Evolutionary conservation across 148 eudicot genomes (phyloP).

Genomic region (Cornus kousa): DNA sequence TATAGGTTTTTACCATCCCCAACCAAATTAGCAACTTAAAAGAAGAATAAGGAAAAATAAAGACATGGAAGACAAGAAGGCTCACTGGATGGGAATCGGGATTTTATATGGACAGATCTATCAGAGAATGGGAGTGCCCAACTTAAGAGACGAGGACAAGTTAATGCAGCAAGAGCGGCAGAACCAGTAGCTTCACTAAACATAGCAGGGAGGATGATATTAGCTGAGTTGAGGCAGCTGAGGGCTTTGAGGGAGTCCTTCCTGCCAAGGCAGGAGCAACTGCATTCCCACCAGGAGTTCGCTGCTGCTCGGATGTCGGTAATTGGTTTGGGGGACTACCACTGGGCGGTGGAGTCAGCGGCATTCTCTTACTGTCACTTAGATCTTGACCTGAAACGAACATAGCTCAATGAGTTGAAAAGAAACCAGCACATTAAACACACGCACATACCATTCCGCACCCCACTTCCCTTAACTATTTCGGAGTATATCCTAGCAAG

Average conservation of each 20-base stretch:
- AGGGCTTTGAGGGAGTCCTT: constrained; percentile 62
- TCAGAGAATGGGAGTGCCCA: constrained; percentile 1
- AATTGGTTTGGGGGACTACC: constrained; percentile 48
- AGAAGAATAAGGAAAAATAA: background rate
- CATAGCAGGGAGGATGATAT: constrained; percentile 8
- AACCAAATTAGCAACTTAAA: background rate
- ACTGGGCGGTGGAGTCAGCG: constrained; percentile 37
- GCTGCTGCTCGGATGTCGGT: constrained; percentile 70
- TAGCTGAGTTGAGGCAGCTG: constrained; percentile 26
- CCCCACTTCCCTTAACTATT: background rate
- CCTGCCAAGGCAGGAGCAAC: constrained; percentile 83
- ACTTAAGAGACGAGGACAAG: background rate
- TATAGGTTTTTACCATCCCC: background rate
- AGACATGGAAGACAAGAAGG: background rate
- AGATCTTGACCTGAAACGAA: constrained; percentile 54
- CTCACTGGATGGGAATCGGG: background rate
- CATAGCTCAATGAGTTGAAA: background rate
- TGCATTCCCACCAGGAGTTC: constrained; percentile 49
- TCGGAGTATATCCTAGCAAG: too few relatives aligned
- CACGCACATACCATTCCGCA: too few relatives aligned
- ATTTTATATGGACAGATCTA: constrained; percentile 30
- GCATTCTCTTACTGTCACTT: constrained; percentile 26
- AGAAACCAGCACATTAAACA: too few relatives aligned
- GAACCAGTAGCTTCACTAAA: constrained; percentile 24
- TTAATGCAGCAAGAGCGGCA: constrained; percentile 29